Conservation (phyloP, 129 eudicot species). For the Silybum marianum region DNA sequence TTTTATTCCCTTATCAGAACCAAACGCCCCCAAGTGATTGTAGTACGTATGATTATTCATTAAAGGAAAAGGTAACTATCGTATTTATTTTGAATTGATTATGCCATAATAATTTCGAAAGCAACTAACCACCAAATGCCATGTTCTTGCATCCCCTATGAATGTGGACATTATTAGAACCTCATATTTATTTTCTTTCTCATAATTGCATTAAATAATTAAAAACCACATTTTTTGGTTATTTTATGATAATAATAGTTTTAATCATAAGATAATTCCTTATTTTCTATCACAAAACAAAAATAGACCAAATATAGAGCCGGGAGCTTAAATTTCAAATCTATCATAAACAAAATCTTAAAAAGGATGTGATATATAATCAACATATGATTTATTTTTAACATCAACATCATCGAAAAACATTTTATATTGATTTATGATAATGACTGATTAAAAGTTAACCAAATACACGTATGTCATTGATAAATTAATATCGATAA, state of each 20-base stretch:
- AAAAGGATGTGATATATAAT: too few species aligned
- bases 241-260: neutral
- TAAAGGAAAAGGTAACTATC: constrained; percentile 20
- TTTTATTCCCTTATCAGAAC: too few species aligned
- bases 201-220: neutral
- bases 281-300: neutral
- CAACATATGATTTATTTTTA: neutral
- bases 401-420: neutral
- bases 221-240: neutral
- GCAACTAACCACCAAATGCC: constrained; percentile 33
- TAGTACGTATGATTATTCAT: neutral
- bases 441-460: constrained; percentile 7
- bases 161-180: constrained; percentile 12
- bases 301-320: neutral
- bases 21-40: too few species aligned
- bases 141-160: constrained; percentile 34
- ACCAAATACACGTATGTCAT: neutral
- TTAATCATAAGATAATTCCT: neutral
- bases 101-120: constrained; percentile 20
- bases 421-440: neutral
- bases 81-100: constrained; percentile 24
- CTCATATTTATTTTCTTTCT: constrained; percentile 19
- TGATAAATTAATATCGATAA: neutral
- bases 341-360: neutral
- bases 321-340: neutral